Evolutionary conservation across 306 rosid species (phyloP), one percentile per base, ranked within the genome.

Genomic region (Mimosa bimucronata): DNA sequence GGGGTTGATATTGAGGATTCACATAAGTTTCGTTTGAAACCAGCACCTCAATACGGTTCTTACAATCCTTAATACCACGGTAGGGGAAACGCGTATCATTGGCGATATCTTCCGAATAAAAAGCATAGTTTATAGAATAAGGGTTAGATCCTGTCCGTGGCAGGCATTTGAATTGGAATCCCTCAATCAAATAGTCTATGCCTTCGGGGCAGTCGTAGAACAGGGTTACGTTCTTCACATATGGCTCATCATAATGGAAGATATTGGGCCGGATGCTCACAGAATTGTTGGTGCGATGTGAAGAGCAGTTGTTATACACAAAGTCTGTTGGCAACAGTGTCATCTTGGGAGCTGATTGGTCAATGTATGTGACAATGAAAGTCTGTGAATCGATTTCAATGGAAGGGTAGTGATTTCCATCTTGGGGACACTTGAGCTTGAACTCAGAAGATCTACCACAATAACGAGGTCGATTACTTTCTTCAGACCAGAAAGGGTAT

Each of bases 191-290:
- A n/a, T n/a, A n/a, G n/a, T n/a, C n/a, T n/a, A n/a, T n/a, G n/a
- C n/a, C n/a, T n/a, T n/a, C n/a, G n/a, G 37, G 74, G 0, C 55
- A 69, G 6, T 7, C n/a, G 41, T 77, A 83, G 82, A 42, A 76
- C 42, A 90, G 23, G 9, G 77, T 75, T 0, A 69, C 37, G 4
- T 41, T n/a, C 57, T 50, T 53, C 60, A 53, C 60, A n/a, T 3
- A 34, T 34, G 2, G 14, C 21, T 9, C 21, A 42, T 16, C 55
- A 41, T 41, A 41, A 6, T 3, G 19, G 74, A 69, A 67, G 30
- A 11, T 5, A 69, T 2, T 12, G 26, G 3, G 1, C 0, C 1
- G 7, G 31, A 7, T 40, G 11, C 21, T 42, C 37, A 69, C 29
- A 18, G 55, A 13, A 69, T 34, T 42, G 34, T 2, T 12, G 0